Percentiles rank a stretch among this genome's conserved stretches.
Conservation (phyloP, 1,284 basidiomycete genomes). For the Cryptococcus wingfieldii region DNA sequence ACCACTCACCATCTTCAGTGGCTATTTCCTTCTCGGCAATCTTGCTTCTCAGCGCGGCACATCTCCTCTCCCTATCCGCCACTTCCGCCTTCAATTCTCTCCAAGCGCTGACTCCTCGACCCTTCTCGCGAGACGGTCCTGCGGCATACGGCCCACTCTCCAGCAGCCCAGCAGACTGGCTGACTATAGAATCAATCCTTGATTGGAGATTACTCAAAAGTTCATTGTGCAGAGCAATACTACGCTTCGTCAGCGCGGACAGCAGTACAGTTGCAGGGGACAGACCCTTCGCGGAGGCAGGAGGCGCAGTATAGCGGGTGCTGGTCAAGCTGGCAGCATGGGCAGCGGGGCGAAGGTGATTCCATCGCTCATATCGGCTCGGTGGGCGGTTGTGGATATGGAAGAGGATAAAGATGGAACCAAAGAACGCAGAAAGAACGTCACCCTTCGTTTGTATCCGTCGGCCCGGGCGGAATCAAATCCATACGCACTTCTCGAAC, state of each 20-base stretch:
- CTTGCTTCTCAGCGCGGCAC: constrained; percentile 13
- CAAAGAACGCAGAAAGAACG: background rate
- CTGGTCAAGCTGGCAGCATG: constrained; percentile 26
- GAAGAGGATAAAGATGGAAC: background rate
- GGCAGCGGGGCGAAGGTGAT: constrained; percentile 6
- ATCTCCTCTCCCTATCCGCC: constrained; percentile 19
- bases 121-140: too few relatives aligned
- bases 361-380: background rate
- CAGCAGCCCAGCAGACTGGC: background rate
- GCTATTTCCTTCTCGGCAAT: constrained; percentile 6
- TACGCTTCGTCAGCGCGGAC: background rate
- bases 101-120: constrained; percentile 19
- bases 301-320: constrained; percentile 25
- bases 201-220: constrained; percentile 8
- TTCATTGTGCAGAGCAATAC: constrained; percentile 16
- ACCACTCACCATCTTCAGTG: constrained; percentile 14
- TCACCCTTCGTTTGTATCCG: background rate
- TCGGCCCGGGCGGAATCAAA: background rate
- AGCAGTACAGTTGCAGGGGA: background rate
- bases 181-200: constrained; percentile 12
- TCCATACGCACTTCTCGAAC: background rate
- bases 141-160: too few relatives aligned
- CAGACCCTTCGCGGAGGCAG: constrained; percentile 36
- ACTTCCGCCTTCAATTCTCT: constrained; percentile 33
- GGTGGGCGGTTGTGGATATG: background rate